These are phyloP conservation scores for Conoideocrella luteorostrata DNA, from an alignment of 2,329 filamentous ascomycete species.

Conservation along the genomic window DNA sequence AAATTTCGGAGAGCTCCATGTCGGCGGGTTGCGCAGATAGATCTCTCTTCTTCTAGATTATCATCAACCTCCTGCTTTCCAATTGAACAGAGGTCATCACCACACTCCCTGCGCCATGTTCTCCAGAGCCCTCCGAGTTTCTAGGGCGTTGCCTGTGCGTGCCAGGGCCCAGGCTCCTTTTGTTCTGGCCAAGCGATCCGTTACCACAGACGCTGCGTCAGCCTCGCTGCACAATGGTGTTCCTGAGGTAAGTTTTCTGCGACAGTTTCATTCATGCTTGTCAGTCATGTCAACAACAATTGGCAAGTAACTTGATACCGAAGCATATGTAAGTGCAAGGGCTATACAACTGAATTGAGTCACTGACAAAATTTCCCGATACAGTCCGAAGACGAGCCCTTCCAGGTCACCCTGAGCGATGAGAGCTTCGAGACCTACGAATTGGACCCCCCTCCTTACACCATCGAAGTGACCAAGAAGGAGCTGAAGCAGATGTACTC, in stretches of 20 bases:
- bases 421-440: constrained; percentile 99
- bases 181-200: constrained; percentile 57
- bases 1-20: constrained; percentile 36
- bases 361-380: constrained; percentile 14
- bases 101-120: constrained; percentile 49
- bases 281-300: constrained; percentile 15
- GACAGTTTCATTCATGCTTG: constrained; percentile 1
- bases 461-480: constrained; percentile 89
- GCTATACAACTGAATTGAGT: neutral
- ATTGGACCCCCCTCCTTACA: constrained; percentile 92
- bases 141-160: constrained; percentile 54
- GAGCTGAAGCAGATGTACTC: constrained; percentile 99
- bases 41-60: constrained; percentile 21
- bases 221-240: constrained; percentile 76
- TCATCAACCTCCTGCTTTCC: constrained; percentile 8
- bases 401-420: constrained; percentile 87
- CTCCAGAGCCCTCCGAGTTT: constrained; percentile 59
- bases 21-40: constrained; percentile 18
- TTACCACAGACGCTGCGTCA: constrained; percentile 93
- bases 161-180: constrained; percentile 37
- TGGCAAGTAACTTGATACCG: too few relatives aligned
- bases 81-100: constrained; percentile 26
- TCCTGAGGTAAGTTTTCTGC: constrained; percentile 42
- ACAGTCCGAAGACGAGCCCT: constrained; percentile 88
- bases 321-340: too few relatives aligned